Evolutionary conservation across 441 rosid genomes (phyloP), one percentile per base, ranked within the genome.

Genomic region (Macaranga tanarius): DNA sequence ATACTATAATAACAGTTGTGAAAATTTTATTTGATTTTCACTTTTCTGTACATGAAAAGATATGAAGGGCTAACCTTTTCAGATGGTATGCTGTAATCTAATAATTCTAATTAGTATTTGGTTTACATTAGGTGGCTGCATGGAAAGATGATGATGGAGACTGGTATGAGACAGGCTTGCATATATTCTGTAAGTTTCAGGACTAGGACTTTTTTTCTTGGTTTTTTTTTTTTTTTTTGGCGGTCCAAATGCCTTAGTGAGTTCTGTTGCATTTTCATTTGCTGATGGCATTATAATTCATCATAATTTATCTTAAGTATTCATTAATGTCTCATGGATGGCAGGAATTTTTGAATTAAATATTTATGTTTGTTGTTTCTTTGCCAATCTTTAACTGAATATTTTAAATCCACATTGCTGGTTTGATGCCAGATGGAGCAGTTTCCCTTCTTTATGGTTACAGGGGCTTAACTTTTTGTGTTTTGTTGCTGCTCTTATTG

Each of bases 141-240:
- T 92, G 99, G 99, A 90, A 88, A 80, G 97, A 92, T 82, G 87
- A 84, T 48, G 95, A 89, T 77, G 97, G 97, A 63, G 97, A 94
- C 78, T 94, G 99, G 94, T 92, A 92, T 44, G 97, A 94, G 80
- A 94, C 97, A 48, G 97, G 99, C 48, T 80, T 94, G 79, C 99
- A 94, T 81, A 92, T 94, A 80, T 94, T 94, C 83, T 94, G 97
- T 94, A 86, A 92, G 99, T 82, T 59, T 52, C 63, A 13, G 48
- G n/a, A n/a, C n/a, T n/a, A n/a, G n/a, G n/a, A n/a, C n/a, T n/a
- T n/a, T n/a, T n/a, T n/a, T n/a, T n/a, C n/a, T n/a, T n/a, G n/a
- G n/a, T n/a, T n/a, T n/a, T 17, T 11, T 56, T 7, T 38, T 19
- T 50, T n/a, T 71, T 34, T 9, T 2, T 69, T 51, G 12, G 38